Evolutionary conservation across 1,284 basidiomycete genomes (phyloP), one percentile per base, ranked within the genome.

Genomic region (Megacollybia platyphylla): DNA sequence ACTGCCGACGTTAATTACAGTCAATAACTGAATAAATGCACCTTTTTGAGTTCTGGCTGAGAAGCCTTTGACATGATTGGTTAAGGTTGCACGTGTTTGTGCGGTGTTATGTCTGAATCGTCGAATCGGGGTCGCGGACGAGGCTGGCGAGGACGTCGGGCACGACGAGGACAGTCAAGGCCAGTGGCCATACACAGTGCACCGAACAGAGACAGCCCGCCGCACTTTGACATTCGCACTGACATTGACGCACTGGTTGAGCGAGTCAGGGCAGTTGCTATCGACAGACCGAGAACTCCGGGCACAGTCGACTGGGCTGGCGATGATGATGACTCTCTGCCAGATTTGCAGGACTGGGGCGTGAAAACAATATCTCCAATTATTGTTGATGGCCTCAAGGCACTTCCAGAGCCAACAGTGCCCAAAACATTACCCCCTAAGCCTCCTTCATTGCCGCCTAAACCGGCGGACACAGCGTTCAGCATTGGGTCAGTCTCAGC

Each of bases 31-130:
- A 40, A 37, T 45, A 27, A 40, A 10, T 40, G 45, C 5, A 90
- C 90, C 77, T 90, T 94, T 75, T 93, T 94, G 47, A 94, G 73
- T 61, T 94, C 90, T 47, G 89, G 89, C 62, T 92, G 88, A 35
- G 87, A 86, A 52, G 87, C 85, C 67, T 90, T 87, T 26, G 88
- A 90, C 88, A 91, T 91, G 60, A 50, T 60, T 50, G 54, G 53
- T 44, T 49, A 46, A 27, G 28, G 41, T 34, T 36, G 20, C 20
- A 24, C 20, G 20, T 24, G 20, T 24, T 24, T 24, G 20, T 24
- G 20, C 20, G 20, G 20, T 24, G 20, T 24, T 24, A 24, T 24
- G 20, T 24, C 20, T 24, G 20, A 24, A 24, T 24, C 20, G 20
- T 24, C 20, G 20, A 24, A 24, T 15, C 15, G 15, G 20, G 5